A percentile compares a stretch with the other conserved stretches of the same genome.
Evolutionary conservation across 2,329 filamentous ascomycete species (phyloP).

Genomic region (Cytospora paraplurivora): DNA sequence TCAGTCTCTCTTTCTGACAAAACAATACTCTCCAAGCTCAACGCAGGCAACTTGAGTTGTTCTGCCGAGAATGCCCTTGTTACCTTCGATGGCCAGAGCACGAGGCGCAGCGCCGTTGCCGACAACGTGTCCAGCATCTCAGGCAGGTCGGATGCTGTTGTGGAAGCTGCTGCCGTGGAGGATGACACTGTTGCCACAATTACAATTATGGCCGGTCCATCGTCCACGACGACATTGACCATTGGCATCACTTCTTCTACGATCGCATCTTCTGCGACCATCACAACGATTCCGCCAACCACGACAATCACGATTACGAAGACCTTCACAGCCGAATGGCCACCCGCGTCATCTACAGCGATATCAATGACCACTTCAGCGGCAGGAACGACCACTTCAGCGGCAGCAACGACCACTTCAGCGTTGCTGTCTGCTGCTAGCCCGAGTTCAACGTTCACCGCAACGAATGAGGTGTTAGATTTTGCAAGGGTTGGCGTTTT

Average conservation of each 20-base stretch:
- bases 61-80: slow-evolving; percentile 84
- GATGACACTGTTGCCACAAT: slow-evolving; percentile 37
- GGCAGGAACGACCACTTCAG: slow-evolving; percentile 34
- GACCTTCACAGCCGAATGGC: slow-evolving; percentile 33
- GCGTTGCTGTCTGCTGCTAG: slow-evolving; percentile 32
- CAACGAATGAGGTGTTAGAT: slow-evolving; percentile 60
- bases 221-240: slow-evolving; percentile 40
- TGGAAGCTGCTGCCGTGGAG: slow-evolving; percentile 31
- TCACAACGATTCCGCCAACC: slow-evolving; percentile 28
- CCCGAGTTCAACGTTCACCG: slow-evolving; percentile 45
- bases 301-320: slow-evolving; percentile 35
- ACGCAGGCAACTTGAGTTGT: slow-evolving; percentile 74
- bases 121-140: slow-evolving; percentile 33
- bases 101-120: slow-evolving; percentile 38
- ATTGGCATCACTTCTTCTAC: slow-evolving; percentile 31
- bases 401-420: too few relatives aligned
- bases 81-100: slow-evolving; percentile 68
- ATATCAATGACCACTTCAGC: slow-evolving; percentile 33
- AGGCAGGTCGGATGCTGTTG: slow-evolving; percentile 27
- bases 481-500: slow-evolving; percentile 66
- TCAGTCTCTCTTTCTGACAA: slow-evolving; percentile 72
- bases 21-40: slow-evolving; percentile 75
- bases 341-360: slow-evolving; percentile 30
- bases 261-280: slow-evolving; percentile 16
- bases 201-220: slow-evolving; percentile 37